phyloP scores from a whole-genome alignment of 495 filamentous ascomycete genomes.

The Staphylotrichum tortipilum region DNA sequence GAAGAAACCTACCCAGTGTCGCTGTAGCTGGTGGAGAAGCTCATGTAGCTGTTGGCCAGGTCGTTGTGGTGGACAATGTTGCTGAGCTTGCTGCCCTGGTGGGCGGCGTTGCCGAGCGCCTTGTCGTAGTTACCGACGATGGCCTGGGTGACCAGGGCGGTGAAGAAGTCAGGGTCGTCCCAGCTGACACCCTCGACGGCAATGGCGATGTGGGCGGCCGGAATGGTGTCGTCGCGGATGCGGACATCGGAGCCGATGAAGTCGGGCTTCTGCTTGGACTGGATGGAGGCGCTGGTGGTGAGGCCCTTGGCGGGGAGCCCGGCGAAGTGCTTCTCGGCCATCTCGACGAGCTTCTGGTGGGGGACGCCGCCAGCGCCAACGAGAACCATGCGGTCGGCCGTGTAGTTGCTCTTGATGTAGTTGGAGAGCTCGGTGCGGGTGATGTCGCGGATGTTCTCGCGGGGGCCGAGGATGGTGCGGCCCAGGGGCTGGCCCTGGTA shows the following conservation, averaged over 20 bases:
- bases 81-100: conserved; percentile 97
- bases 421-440: conserved; percentile 75
- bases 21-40: conserved; percentile 98
- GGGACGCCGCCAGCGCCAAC: conserved; percentile 92
- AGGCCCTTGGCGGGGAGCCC: conserved; percentile 60
- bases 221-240: conserved; percentile 90
- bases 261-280: conserved; percentile 78
- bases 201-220: conserved; percentile 94
- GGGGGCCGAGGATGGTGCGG: conserved; percentile 94
- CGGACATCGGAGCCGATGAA: conserved; percentile 95
- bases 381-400: conserved; percentile 97
- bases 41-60: conserved; percentile 99
- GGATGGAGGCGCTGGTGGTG: conserved; percentile 58
- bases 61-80: conserved; percentile 83
- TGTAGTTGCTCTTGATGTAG: conserved; percentile 99
- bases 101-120: conserved; percentile 91
- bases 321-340: conserved; percentile 94
- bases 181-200: conserved; percentile 99
- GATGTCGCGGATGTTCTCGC: conserved; percentile 97
- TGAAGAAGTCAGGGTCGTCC: conserved; percentile 99
- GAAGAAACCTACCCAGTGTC: conserved; percentile 74
- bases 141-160: conserved; percentile 90
- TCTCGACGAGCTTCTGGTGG: conserved; percentile 84
- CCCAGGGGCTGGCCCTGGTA: conserved; percentile 93
- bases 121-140: conserved; percentile 99